Evolutionary conservation across 352 stramenopile species (phyloP), one percentile per base, ranked within the genome.

Genomic region (Globisporangium abappressorium): DNA sequence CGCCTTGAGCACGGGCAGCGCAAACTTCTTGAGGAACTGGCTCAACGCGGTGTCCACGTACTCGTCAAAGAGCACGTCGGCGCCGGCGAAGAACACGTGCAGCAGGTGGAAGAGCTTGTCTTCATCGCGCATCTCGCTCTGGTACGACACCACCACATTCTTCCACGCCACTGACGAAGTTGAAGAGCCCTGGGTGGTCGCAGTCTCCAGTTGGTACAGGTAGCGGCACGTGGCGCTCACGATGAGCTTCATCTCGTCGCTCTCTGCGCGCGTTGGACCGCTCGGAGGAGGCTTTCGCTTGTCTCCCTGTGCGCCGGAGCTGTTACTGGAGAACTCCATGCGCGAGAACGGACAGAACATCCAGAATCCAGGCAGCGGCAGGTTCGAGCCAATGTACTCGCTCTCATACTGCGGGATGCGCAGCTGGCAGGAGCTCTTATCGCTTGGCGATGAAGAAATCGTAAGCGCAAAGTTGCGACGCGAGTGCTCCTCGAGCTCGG

Each of bases 41-140:
- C 72, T 59, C 5, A 93, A 74, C 38, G 78, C 80, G 6, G 72
- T 57, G 28, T 91, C 78, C 8, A 93, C 83, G 61, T 85, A 74
- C 41, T 85, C 74, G 49, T 93, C 83, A 28, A 91, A 90, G 6
- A 93, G 70, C 20, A 93, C 82, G 54, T 93, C 85, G 7, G 76
- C 82, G 24, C 82, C 83, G 9, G 83, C 77, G 59, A 93, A 91
- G 49, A 93, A 90, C 7, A 89, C 79, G 56, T 92, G 82, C 28
- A 91, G 60, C 53, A 92, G 60, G 56, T 93, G 85, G 68, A 91
- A 92, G 0, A 92, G 70, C 68, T 91, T 91, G 71, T 92, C 85
- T 66, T 91, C 85, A 5, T 76, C 75, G 2, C 64, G 66, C 20
- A 91, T 57, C 7, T 46, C 54, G 8, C 24, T 53, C 22, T 65